Evolutionary conservation across 176 grass and related monocot genomes (phyloP), one percentile per base, ranked within the genome.

Genomic region (Cenchrus fungigraminus): DNA sequence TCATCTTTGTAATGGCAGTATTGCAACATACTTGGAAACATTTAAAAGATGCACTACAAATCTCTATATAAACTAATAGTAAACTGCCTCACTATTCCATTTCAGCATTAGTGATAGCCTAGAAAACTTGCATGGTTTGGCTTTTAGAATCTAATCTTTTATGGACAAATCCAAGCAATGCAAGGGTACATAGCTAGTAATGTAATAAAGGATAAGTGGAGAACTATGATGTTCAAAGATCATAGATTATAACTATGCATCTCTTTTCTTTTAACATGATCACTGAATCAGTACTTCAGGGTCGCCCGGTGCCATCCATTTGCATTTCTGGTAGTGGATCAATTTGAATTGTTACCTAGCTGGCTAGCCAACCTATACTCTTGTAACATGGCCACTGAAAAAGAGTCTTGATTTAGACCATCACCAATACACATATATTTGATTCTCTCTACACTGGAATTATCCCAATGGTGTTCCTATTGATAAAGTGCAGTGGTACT

Each of bases 381-480:
- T 46, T 76, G 64, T 46, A 71, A 71, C 44, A 85, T 86, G 52
- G 25, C 16, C 62, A 81, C 22, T 58, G 75, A 84, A 76, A 54
- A 34, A 5, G 37, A 78, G 64, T 71, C 4, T 47, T 56, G 25
- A 37, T 56, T 85, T 56, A 10, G 28, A 71, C 65, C 67, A 76
- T 50, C 82, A 76, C 34, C 13, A 44, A 19, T 82, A 17, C 45
- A 83, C 34, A 57, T 4, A 43, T 58, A 17, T n/a, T 28, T 58
- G n/a, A 60, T 89, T 77, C 55, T 76, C 61, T 70, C 51, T 77
- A 31, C 54, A 53, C 55, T 37, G 0, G 1, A 52, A 55, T 22
- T 40, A 70, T 79, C 49, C 9, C 0, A 6, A 74, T 61, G 13
- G 12, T n/a, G 31, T 72, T 88, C 29, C 34, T 73, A 7, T 85